Evolutionary conservation across 306 rosid genomes (phyloP).

Genomic region (Begonia masoniana): DNA sequence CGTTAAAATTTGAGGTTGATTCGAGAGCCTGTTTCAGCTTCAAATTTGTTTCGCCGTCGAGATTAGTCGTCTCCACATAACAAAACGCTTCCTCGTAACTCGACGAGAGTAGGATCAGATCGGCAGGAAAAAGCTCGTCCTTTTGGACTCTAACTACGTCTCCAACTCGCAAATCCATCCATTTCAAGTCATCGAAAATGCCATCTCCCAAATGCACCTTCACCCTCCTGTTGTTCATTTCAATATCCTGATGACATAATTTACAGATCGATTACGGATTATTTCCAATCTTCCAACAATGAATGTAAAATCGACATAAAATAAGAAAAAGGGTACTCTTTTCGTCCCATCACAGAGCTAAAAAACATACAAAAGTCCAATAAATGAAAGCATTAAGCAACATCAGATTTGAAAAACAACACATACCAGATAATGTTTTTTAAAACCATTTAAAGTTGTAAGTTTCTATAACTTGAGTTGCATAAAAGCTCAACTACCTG

Average conservation of each 20-base stretch:
- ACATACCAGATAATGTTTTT: no score
- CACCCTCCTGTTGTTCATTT: constrained; percentile 80
- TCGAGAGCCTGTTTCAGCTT: constrained; percentile 75
- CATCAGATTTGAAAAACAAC: no score
- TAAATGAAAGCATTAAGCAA: no score
- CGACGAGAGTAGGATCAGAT: constrained; percentile 81
- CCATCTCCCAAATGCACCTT: constrained; percentile 55
- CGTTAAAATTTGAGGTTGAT: constrained; percentile 55
- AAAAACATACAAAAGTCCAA: no score
- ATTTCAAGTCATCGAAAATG: constrained; percentile 41
- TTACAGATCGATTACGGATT: neutral
- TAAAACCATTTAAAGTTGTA: no score
- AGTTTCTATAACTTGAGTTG: neutral
- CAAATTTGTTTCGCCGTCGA: constrained; percentile 94
- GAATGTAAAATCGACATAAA: neutral
- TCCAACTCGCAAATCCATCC: constrained; percentile 89
- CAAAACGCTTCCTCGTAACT: constrained; percentile 85
- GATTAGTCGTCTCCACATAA: constrained; percentile 91
- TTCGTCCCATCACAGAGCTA: no score
- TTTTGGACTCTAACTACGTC: constrained; percentile 83
- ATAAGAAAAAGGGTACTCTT: neutral
- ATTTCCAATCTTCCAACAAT: neutral
- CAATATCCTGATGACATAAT: constrained; percentile 58
- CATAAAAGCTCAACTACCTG: constrained; percentile 38
- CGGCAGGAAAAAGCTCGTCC: constrained; percentile 91